These are phyloP conservation scores for Populus pruinosa DNA, from an alignment of 345 rosid genomes.

Conservation along the genomic window DNA sequence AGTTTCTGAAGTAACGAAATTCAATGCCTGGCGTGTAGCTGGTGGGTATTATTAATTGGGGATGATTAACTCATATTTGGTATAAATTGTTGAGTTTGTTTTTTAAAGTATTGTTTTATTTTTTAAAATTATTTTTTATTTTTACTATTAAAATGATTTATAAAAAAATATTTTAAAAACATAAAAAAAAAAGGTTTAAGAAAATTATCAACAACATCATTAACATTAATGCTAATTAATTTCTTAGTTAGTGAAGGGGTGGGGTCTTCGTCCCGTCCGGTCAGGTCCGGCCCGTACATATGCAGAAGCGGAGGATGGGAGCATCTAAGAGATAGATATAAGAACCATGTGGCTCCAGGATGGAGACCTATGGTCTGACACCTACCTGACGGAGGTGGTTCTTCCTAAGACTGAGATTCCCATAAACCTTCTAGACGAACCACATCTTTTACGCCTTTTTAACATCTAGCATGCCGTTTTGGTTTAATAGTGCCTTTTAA, in stretches of 20 bases:
- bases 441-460: neutral
- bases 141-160: no score
- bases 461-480: no score
- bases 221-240: neutral
- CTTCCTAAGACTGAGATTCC: neutral
- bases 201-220: no score
- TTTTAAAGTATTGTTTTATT: no score
- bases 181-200: no score
- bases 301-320: neutral
- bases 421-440: neutral
- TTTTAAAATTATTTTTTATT: no score
- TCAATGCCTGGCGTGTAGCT: neutral
- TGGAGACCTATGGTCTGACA: neutral
- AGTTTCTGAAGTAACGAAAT: no score
- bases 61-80: no score
- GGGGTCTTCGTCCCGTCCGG: no score
- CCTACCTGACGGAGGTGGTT: neutral
- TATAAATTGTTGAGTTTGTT: no score
- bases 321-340: constrained; percentile 1
- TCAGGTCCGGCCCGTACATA: constrained; percentile 7
- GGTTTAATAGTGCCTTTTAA: no score
- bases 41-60: neutral
- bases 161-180: no score
- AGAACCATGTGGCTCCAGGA: neutral
- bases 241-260: neutral